Percentiles rank a stretch among this genome's conserved stretches.
Conservation (phyloP, 495 filamentous ascomycete genomes). For the Penicillium pancosmium region DNA sequence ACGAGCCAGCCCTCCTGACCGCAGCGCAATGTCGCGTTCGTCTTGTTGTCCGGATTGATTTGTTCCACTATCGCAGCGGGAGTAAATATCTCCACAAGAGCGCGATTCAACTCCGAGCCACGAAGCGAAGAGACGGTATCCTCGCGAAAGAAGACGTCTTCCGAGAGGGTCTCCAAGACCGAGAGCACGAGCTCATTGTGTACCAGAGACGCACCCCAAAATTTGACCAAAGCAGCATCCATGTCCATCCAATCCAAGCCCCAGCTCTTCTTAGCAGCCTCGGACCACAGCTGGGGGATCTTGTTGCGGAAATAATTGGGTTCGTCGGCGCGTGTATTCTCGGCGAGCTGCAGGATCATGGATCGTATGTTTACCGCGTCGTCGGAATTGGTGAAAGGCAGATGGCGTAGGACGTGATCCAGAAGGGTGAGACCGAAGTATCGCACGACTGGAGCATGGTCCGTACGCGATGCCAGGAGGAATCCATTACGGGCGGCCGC, state of each 20-base stretch:
- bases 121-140: constrained; percentile 82
- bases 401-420: constrained; percentile 83
- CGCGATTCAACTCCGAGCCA: constrained; percentile 79
- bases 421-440: constrained; percentile 92
- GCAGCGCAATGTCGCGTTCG: constrained; percentile 61
- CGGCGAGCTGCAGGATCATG: constrained; percentile 80
- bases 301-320: constrained; percentile 88
- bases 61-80: constrained; percentile 74
- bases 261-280: constrained; percentile 93
- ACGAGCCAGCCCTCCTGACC: constrained; percentile 86
- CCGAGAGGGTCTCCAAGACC: constrained; percentile 89
- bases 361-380: constrained; percentile 66
- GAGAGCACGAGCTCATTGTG: constrained; percentile 81
- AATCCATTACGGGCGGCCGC: constrained; percentile 86
- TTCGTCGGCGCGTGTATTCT: constrained; percentile 69
- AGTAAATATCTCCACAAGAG: constrained; percentile 90
- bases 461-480: constrained; percentile 70
- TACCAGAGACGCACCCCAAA: constrained; percentile 75
- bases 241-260: constrained; percentile 89
- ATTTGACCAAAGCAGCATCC: constrained; percentile 77
- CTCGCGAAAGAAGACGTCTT: constrained; percentile 90
- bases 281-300: constrained; percentile 92
- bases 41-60: constrained; percentile 69
- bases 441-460: constrained; percentile 77
- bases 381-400: constrained; percentile 67